Evolutionary conservation across 805 yeast species (phyloP).

Genomic region (Geotrichum ghanense): DNA sequence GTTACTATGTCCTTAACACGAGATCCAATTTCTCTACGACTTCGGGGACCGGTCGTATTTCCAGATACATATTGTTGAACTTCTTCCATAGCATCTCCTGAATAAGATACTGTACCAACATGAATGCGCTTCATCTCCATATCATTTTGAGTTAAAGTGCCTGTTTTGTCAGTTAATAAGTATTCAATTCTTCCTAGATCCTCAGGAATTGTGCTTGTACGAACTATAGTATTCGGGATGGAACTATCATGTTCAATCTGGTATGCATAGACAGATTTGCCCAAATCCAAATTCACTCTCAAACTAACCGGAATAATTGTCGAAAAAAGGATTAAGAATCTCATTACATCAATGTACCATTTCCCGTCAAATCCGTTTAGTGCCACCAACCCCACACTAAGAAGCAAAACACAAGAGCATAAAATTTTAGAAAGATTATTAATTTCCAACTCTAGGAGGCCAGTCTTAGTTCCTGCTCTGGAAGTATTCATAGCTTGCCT

Average conservation of each 20-base stretch:
- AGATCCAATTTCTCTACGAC: slow-evolving; percentile 59
- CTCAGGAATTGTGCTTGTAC: slow-evolving; percentile 97
- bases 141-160: slow-evolving; percentile 94
- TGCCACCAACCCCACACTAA: slow-evolving; percentile 68
- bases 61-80: slow-evolving; percentile 54
- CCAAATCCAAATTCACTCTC: slow-evolving; percentile 88
- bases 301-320: slow-evolving; percentile 94
- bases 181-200: slow-evolving; percentile 95
- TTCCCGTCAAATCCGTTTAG: slow-evolving; percentile 56
- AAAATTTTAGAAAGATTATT: slow-evolving; percentile 78
- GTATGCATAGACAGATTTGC: slow-evolving; percentile 89
- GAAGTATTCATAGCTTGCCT: slow-evolving; percentile 93
- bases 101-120: slow-evolving; percentile 84
- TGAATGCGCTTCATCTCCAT: slow-evolving; percentile 94
- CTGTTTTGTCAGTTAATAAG: slow-evolving; percentile 86
- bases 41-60: slow-evolving; percentile 18
- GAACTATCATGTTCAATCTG: slow-evolving; percentile 82
- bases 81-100: slow-evolving; percentile 85
- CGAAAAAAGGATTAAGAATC: slow-evolving; percentile 83
- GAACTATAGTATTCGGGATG: slow-evolving; percentile 80
- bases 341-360: slow-evolving; percentile 88
- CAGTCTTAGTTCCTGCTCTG: slow-evolving; percentile 74
- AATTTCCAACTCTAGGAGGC: slow-evolving; percentile 82
- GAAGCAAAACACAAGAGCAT: slow-evolving; percentile 72
- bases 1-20: slow-evolving; percentile 71